These are phyloP conservation scores for Alternaria rosae DNA, from an alignment of 2,329 filamentous ascomycete genomes.

Conservation along the genomic window DNA sequence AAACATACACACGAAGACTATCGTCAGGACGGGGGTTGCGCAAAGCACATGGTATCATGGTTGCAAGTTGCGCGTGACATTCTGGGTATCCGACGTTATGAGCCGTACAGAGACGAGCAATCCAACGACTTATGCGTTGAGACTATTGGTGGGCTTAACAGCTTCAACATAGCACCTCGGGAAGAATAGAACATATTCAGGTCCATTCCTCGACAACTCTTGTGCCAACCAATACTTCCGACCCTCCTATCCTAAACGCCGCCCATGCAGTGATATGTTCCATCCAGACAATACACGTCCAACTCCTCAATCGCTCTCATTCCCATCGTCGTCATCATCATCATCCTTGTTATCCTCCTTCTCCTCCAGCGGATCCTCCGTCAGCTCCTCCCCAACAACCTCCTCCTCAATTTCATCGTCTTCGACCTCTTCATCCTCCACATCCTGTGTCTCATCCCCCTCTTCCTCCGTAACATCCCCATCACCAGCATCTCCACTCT, in stretches of 20 bases:
- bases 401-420: slow-evolving; percentile 65
- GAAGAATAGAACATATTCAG: background rate
- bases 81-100: background rate
- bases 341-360: slow-evolving; percentile 55
- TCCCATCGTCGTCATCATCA: slow-evolving; percentile 64
- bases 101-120: background rate
- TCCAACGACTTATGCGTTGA: background rate
- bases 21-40: background rate
- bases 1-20: background rate
- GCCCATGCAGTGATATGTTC: slow-evolving; percentile 32
- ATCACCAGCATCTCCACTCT: slow-evolving; percentile 47
- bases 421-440: slow-evolving; percentile 60
- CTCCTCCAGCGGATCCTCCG: slow-evolving; percentile 54
- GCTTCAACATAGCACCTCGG: background rate
- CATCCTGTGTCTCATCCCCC: slow-evolving; percentile 52
- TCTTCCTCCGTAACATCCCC: slow-evolving; percentile 50
- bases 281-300: background rate
- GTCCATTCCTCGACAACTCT: background rate
- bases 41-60: background rate
- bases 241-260: slow-evolving; percentile 32
- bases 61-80: background rate
- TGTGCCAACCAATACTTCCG: background rate
- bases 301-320: slow-evolving; percentile 48
- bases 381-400: slow-evolving; percentile 59
- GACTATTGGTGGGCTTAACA: background rate